Conservation (phyloP, 2,329 filamentous ascomycete genomes). For the Calonectria pteridis region DNA sequence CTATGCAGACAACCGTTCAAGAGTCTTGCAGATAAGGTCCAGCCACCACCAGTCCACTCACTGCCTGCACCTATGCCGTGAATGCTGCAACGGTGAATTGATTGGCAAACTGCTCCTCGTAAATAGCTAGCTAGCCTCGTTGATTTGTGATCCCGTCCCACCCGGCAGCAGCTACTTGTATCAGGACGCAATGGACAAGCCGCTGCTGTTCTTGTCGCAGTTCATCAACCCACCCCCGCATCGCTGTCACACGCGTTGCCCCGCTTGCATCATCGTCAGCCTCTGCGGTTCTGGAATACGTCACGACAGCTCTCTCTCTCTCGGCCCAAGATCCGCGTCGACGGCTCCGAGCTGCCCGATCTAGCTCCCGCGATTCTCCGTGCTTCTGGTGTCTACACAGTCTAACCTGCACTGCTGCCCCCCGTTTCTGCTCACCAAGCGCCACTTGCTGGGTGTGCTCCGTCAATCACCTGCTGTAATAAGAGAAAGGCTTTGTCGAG, state of each 20-base stretch:
- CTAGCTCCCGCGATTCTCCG: conserved; percentile 8
- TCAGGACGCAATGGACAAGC: neutral
- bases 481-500: neutral
- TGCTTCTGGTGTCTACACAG: neutral
- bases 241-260: neutral
- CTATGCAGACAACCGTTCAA: neutral
- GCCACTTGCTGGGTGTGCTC: neutral
- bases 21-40: neutral
- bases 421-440: neutral
- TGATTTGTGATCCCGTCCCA: neutral
- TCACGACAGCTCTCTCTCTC: neutral
- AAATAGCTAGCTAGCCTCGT: neutral
- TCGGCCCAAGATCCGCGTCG: neutral
- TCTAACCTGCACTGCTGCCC: neutral
- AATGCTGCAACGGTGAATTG: neutral
- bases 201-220: neutral
- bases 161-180: neutral
- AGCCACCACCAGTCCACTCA: neutral
- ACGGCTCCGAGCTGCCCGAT: conserved; percentile 25
- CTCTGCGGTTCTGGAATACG: conserved; percentile 19
- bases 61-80: neutral
- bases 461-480: neutral
- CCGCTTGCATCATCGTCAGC: conserved; percentile 10
- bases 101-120: neutral
- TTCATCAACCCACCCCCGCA: neutral